Evolutionary conservation across 495 filamentous ascomycete species (phyloP), one percentile per base, ranked within the genome.

Genomic region (Aspergillus biplanus): DNA sequence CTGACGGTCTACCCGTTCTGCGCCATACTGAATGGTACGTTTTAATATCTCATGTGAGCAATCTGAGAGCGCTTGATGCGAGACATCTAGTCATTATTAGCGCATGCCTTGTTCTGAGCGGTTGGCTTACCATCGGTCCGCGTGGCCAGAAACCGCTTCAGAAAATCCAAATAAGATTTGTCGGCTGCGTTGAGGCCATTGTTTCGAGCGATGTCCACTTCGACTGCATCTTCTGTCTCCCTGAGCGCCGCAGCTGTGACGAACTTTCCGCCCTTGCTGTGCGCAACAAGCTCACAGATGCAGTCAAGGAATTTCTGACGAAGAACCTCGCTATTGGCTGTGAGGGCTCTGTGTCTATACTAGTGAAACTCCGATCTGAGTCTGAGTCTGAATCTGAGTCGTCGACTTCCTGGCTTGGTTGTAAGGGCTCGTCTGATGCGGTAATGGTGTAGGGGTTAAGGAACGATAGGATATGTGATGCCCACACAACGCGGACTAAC

Each of bases 221-320:
- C 18, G 18, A 49, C n/a, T 49, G 13, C 8, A 49, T 49, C 46
- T 49, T 49, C 46, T 49, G 11, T 49, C 46, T 49, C 46, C n/a
- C 46, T 49, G 9, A 7, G n/a, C n/a, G 46, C 46, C 1, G 46
- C 18, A 2, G 46, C 46, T 1, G 46, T 49, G n/a, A 49, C 46
- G 16, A 7, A 49, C n/a, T 49, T 49, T 49, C 46, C 46, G 46
- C 18, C 18, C 18, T 49, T 49, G 9, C 3, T 49, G 46, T 49
- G 46, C 9, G 46, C 46, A 49, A 49, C 3, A 7, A 21, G 46
- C 7, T 49, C 46, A 49, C 46, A 13, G 8, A 49, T 49, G n/a
- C 46, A 11, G 16, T 49, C n/a, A 5, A 49, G 46, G n/a, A 49
- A 49, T n/a, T 49, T 49, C 5, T 7, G 9, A 13, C 2, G 46